These are phyloP conservation scores for Sophora flavescens DNA, from an alignment of 306 rosid genomes.

Conservation along the genomic window DNA sequence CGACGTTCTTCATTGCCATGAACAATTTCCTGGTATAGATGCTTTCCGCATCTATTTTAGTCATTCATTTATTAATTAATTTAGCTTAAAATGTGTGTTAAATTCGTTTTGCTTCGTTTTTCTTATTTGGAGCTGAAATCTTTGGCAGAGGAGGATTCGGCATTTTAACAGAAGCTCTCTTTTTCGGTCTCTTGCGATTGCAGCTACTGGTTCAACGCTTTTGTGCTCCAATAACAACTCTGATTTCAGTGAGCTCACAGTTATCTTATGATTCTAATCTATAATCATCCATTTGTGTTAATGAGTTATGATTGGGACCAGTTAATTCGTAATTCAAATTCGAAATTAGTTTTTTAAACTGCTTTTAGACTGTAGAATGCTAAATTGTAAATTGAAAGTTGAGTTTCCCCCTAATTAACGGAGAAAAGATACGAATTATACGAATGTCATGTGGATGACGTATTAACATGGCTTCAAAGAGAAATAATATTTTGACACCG, in stretches of 20 bases:
- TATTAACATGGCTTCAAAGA: conserved; percentile 10
- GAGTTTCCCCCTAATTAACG: too few relatives aligned
- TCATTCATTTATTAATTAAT: background rate
- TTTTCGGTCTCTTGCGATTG: conserved; percentile 52
- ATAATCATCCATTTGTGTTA: too few relatives aligned
- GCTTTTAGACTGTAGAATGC: too few relatives aligned
- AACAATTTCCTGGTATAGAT: conserved; percentile 47
- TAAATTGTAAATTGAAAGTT: too few relatives aligned
- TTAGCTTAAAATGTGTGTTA: background rate
- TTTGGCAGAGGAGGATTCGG: conserved; percentile 54
- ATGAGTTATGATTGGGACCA: too few relatives aligned
- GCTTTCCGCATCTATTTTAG: background rate
- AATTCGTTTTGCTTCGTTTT: background rate
- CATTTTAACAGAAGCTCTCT: conserved; percentile 41
- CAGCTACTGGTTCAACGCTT: conserved; percentile 59
- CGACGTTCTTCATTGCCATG: background rate
- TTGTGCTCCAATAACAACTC: conserved; percentile 17
- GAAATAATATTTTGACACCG: too few relatives aligned
- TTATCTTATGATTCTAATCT: too few relatives aligned
- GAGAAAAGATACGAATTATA: too few relatives aligned
- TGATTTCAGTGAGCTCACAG: conserved; percentile 2
- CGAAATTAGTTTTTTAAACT: too few relatives aligned
- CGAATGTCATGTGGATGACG: background rate
- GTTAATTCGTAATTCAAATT: too few relatives aligned
- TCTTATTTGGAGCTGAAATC: background rate